Evolutionary conservation across 2,329 filamentous ascomycete genomes (phyloP).

Genomic region (Cordyceps pruinosa): DNA sequence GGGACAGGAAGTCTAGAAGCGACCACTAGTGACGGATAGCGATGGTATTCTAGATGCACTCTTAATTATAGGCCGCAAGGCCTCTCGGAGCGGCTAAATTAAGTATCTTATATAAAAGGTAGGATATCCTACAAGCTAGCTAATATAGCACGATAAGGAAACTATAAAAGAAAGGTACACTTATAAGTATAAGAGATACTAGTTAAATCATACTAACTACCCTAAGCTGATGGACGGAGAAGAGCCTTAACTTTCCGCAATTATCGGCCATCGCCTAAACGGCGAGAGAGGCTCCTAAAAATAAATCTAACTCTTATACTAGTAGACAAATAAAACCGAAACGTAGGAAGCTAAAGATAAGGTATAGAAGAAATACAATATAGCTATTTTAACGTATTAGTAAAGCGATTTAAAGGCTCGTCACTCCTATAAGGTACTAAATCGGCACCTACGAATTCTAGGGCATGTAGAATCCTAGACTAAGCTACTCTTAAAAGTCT

Average conservation of each 20-base stretch:
- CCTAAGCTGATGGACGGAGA: background rate
- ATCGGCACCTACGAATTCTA: background rate
- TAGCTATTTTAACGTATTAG: background rate
- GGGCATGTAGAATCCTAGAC: background rate
- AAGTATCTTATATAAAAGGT: slow-evolving; percentile 2
- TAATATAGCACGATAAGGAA: background rate
- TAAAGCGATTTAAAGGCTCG: background rate
- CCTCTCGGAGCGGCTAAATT: background rate
- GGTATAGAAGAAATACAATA: slow-evolving; percentile 3
- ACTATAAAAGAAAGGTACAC: background rate
- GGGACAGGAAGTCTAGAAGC: slow-evolving; percentile 3
- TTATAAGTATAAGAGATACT: background rate
- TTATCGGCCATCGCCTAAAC: slow-evolving; percentile 1
- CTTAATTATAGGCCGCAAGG: background rate
- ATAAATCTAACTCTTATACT: background rate
- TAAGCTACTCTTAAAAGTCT: background rate
- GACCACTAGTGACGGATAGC: background rate
- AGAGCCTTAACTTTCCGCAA: slow-evolving; percentile 2
- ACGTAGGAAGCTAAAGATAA: background rate
- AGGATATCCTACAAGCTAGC: background rate
- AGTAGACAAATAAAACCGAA: background rate
- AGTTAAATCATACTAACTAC: background rate
- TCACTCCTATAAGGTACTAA: background rate
- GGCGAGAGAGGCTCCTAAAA: background rate
- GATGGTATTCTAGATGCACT: slow-evolving; percentile 2